Conservation (phyloP, 805 yeast genomes). For the Saturnispora mendoncae region DNA sequence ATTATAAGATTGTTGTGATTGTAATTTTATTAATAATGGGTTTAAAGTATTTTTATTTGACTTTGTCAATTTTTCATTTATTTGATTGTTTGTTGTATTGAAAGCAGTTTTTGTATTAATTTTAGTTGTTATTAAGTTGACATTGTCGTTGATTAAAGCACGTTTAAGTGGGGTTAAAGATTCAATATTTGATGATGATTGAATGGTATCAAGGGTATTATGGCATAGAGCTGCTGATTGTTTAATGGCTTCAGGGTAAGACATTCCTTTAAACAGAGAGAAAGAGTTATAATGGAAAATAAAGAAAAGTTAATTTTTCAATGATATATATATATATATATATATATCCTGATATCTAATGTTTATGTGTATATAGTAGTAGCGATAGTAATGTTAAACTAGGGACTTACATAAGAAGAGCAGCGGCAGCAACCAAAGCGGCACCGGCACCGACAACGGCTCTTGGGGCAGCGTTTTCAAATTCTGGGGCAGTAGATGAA, state of each 20-base stretch:
- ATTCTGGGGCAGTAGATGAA: constrained; percentile 14
- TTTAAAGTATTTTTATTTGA: constrained; percentile 7
- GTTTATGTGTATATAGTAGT: no score
- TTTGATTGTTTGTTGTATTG: constrained; percentile 13
- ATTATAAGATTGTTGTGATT: constrained; percentile 18
- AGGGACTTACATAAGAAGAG: constrained; percentile 23
- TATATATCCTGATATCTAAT: no score
- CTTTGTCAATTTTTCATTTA: constrained; percentile 12
- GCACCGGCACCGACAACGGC: constrained; percentile 24
- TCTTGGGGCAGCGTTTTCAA: constrained; percentile 18
- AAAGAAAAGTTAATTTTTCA: no score
- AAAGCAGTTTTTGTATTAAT: constrained; percentile 17
- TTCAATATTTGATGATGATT: no score
- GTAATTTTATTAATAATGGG: constrained; percentile 9
- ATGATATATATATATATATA: no score
- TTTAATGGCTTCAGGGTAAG: background rate
- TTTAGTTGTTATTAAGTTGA: constrained; percentile 15
- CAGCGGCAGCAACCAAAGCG: constrained; percentile 24
- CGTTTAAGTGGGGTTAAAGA: constrained; percentile 14
- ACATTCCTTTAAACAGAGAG: no score
- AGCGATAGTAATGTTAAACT: no score
- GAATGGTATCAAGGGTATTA: no score
- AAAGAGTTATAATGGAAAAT: no score
- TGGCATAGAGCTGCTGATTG: no score
- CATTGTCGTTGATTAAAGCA: constrained; percentile 17